Conservation (phyloP, 208 protist species). For the Leishmania amazonensis region DNA sequence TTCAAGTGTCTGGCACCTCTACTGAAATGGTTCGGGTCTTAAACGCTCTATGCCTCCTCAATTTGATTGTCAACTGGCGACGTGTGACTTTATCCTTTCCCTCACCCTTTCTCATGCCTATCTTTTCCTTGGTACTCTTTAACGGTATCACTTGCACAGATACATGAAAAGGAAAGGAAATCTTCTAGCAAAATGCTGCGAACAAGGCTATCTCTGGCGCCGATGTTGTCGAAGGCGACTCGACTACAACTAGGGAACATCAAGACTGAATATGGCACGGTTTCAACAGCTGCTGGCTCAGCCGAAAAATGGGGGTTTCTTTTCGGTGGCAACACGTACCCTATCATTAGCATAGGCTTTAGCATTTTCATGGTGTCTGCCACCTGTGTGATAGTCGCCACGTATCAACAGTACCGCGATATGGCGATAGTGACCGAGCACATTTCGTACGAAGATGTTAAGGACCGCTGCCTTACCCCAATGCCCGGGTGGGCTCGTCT, state of each 20-base stretch:
- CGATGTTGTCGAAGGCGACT: conserved; percentile 86
- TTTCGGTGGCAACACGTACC: conserved; percentile 65
- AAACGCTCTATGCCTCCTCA: background rate
- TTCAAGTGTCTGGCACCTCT: background rate
- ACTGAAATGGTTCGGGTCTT: background rate
- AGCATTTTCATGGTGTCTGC: conserved; percentile 39
- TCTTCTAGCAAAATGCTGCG: conserved; percentile 19
- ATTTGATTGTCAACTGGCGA: background rate
- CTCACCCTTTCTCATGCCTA: background rate
- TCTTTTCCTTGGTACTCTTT: conserved; percentile 1
- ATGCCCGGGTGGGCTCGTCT: conserved; percentile 87
- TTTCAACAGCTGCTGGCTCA: conserved; percentile 85
- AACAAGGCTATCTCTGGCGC: conserved; percentile 40
- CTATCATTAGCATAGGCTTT: conserved; percentile 52
- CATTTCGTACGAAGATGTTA: conserved; percentile 89
- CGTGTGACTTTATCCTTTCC: background rate
- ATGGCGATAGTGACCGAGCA: conserved; percentile 85
- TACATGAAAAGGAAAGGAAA: background rate
- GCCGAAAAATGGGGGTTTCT: conserved; percentile 89
- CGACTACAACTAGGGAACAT: conserved; percentile 88
- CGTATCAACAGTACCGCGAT: conserved; percentile 87
- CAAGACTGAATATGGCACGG: conserved; percentile 85
- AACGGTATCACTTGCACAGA: background rate
- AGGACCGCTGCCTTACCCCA: conserved; percentile 87
- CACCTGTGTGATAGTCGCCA: conserved; percentile 46